Base-by-base conservation (phyloP, 2,329 filamentous ascomycete species). In the Aspergillus aculeatus region DNA sequence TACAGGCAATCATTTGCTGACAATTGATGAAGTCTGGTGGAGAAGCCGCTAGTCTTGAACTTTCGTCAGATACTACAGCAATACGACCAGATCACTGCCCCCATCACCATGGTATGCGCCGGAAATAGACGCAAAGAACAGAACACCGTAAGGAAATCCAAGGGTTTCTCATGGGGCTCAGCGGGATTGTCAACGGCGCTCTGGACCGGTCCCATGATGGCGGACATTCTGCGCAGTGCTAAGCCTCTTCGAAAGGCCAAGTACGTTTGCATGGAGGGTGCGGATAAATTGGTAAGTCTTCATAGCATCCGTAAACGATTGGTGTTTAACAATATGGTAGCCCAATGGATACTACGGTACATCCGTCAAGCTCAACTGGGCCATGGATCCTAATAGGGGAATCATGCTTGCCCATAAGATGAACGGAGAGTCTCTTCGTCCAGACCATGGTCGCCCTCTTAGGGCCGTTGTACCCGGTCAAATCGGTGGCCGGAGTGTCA, bases 41-140 rank as follows among this genome's bases (percentile, higher is more conserved):
- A 92, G 59, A 86, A 87, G 2, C 91, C 92, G 0, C 77, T 96
- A 35, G 88, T 79, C 14, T 80, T 96, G 66, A 90, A 82, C 2
- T 79, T 97, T 53, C 82, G 84, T 41, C 86, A 95, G 55, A 83
- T 97, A 0, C 79, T 96, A 32, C 78, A 82, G 38, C 83, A 90
- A 9, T 96, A 89, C 68, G 87, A 93, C 57, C 91, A 96, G 71
- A 84, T 91, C 26, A 96, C 92, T 2, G 90, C 90, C 59, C 93
- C 93, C 0, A 83, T 97, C 61, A 96, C 93, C 0, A 83, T 97
- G 1, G 92, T 96, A 23, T 97, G 93, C 73, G 93, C 93, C 4
- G 93, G 93, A 1, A 97, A 97, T 74, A 84, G 93, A 60, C 85
- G 93, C 32, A 96, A 96, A 77, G 93, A 97, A 76, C 93, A 96